phyloP scores from a whole-genome alignment of 2,329 filamentous ascomycete genomes.

The Harringtonia aguacate region DNA sequence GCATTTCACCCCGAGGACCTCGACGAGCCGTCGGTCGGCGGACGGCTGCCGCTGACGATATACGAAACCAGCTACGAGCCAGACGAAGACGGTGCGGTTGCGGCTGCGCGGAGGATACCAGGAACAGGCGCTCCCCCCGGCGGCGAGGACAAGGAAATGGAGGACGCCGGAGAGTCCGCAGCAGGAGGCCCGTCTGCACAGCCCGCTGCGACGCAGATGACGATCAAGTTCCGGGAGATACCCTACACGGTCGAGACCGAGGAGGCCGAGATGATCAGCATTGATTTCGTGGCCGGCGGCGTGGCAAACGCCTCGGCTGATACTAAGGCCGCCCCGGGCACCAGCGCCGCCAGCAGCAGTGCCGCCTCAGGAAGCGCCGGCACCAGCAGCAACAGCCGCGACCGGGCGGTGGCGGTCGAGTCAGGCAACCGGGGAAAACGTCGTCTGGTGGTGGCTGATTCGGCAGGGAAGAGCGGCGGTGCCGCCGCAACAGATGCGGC shows the following conservation, averaged over 20 bases:
- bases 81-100: slow-evolving; percentile 12
- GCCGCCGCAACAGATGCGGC: background rate
- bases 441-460: slow-evolving; percentile 17
- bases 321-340: slow-evolving; percentile 8
- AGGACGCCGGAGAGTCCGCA: slow-evolving; percentile 32
- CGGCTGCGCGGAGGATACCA: background rate
- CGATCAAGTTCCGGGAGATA: slow-evolving; percentile 70
- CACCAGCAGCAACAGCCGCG: slow-evolving; percentile 6
- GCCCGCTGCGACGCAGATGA: slow-evolving; percentile 35
- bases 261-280: slow-evolving; percentile 94
- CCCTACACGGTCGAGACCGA: slow-evolving; percentile 85
- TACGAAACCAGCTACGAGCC: slow-evolving; percentile 74
- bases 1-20: slow-evolving; percentile 67
- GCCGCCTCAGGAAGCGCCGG: background rate
- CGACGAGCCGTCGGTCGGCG: slow-evolving; percentile 47
- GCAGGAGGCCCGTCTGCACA: background rate
- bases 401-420: slow-evolving; percentile 11
- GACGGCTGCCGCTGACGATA: slow-evolving; percentile 79
- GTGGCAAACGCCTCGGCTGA: slow-evolving; percentile 62
- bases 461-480: slow-evolving; percentile 8
- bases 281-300: slow-evolving; percentile 83
- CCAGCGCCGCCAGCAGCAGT: slow-evolving; percentile 32
- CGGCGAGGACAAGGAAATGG: slow-evolving; percentile 58
- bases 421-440: slow-evolving; percentile 28
- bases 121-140: background rate